Conservation (phyloP, 2,329 filamentous ascomycete genomes). For the Colletotrichum musae region DNA sequence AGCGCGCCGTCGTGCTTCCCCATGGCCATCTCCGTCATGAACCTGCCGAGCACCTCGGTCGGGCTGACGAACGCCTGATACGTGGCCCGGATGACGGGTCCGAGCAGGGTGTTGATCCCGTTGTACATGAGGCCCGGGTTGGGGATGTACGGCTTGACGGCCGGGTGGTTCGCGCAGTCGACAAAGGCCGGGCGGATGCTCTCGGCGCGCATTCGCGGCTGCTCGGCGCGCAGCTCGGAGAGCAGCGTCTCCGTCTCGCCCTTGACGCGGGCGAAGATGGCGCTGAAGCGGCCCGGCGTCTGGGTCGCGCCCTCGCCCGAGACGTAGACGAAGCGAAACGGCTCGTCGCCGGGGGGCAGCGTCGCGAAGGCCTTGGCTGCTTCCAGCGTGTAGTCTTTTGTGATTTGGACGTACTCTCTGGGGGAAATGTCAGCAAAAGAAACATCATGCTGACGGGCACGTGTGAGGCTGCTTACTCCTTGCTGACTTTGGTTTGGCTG, state of each 20-base stretch:
- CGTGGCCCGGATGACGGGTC: conserved; percentile 44
- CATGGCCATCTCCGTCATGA: conserved; percentile 62
- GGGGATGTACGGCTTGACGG: conserved; percentile 60
- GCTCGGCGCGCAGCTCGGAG: conserved; percentile 62
- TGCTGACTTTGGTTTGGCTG: conserved; percentile 70
- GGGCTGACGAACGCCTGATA: conserved; percentile 53
- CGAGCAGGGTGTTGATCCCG: conserved; percentile 42
- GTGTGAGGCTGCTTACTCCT: conserved; percentile 61
- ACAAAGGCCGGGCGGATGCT: conserved; percentile 73
- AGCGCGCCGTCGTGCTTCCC: conserved; percentile 51
- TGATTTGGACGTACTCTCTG: conserved; percentile 77
- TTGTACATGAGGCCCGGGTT: conserved; percentile 43
- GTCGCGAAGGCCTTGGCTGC: conserved; percentile 73
- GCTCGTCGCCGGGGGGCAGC: conserved; percentile 58
- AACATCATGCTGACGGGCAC: too few relatives aligned
- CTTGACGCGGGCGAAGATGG: conserved; percentile 75
- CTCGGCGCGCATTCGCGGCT: conserved; percentile 65
- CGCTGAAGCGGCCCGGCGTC: conserved; percentile 67
- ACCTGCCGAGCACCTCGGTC: conserved; percentile 59
- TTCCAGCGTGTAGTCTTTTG: conserved; percentile 74
- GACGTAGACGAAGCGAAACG: conserved; percentile 80
- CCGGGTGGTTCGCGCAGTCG: conserved; percentile 61
- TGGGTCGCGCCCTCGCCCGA: conserved; percentile 75
- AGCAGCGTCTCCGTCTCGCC: conserved; percentile 75
- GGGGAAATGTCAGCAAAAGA: background rate